Evolutionary conservation across 2,329 filamentous ascomycete species (phyloP), one percentile per base, ranked within the genome.

Genomic region (Pseudocercospora crystallina): DNA sequence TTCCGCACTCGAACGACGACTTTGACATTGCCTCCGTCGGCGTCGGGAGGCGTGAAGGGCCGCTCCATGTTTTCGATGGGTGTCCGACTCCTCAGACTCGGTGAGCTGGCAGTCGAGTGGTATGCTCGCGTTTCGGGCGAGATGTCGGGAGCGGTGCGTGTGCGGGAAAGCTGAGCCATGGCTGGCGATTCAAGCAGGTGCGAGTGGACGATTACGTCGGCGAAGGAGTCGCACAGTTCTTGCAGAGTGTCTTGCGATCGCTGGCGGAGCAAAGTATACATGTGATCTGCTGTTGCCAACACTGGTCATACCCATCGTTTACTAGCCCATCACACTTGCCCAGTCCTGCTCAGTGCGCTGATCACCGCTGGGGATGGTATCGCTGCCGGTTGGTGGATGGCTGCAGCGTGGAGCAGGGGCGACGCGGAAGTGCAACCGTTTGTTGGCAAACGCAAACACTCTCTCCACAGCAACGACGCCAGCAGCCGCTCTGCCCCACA

Each of bases 1-100:
- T 73, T 74, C 52, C 75, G 65, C 54, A 75, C 75, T 46, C 75
- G 66, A 54, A 78, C 75, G 10, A 78, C 75, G 44, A 78, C 75
- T 65, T 78, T 78, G 62, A 78, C 75, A 57, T 77, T 77, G 49
- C 74, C 74, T 8, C 70, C 69, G 39, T 75, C 74, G 48, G 69
- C 68, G 17, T 69, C 63, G 43, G 63, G 61, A 20, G 70, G 65
- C 41, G 65, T 65, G 13, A 55, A 53, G 11, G 64, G 65, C 13
- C 64, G 51, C 39, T 61, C 59, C 61, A 68, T 56, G 55, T 57
- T 39, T 65, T 68, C 55, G 61, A 60, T 56, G 10, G 71, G 66
- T 43, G 71, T 67, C 40, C 68, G 61, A 20, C 72, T 72, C 56
- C 74, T 70, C 61, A 77, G 61, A 46, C 72, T 75, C 42, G 73